Evolutionary conservation across 1,139 yeast genomes (phyloP), one percentile per base, ranked within the genome.

Genomic region (Lodderomyces margitis): DNA sequence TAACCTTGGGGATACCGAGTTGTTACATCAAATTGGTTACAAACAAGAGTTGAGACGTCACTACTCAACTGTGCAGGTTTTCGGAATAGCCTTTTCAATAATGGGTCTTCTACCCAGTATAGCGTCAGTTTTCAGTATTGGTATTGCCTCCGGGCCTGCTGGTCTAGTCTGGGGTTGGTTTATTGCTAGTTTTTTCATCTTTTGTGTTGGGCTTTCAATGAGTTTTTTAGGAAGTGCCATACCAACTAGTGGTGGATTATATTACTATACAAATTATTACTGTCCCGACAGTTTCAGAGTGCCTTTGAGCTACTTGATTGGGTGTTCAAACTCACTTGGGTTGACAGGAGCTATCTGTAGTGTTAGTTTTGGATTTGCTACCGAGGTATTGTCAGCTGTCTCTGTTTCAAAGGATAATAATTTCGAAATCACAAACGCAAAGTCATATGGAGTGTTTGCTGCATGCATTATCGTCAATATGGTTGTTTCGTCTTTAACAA

Each of bases 161-260:
- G 57, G 83, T 3, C 69, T 79, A 21, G 74, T 81, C 20, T 83
- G 88, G 87, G 87, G 88, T 43, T 83, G 88, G 87, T 69, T 81
- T 44, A 66, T 74, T 39, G 76, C 81, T 36, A 77, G 78, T 11
- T 48, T 70, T 41, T 81, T 82, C 47, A 76, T 83, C 46, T 58
- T 81, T 38, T 62, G 73, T 45, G 74, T 78, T 44, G 88, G 87
- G 11, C 51, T 73, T 44, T 71, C 83, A 10, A 81, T 82, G 69
- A 75, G 86, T 14, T 81, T 81, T 48, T 62, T 81, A 41, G 82
- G 84, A 2, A 74, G 82, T 17, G 74, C 86, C 15, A 76, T 80
- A 57, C 88, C 88, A 39, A 81, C 88, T 4, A 72, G 82, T 17
- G 88, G 88, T 43, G 88, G 87, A 7, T 65, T 82, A 52, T 81